Conservation (phyloP, 352 stramenopile species). For the Globisporangium takayamanum region DNA sequence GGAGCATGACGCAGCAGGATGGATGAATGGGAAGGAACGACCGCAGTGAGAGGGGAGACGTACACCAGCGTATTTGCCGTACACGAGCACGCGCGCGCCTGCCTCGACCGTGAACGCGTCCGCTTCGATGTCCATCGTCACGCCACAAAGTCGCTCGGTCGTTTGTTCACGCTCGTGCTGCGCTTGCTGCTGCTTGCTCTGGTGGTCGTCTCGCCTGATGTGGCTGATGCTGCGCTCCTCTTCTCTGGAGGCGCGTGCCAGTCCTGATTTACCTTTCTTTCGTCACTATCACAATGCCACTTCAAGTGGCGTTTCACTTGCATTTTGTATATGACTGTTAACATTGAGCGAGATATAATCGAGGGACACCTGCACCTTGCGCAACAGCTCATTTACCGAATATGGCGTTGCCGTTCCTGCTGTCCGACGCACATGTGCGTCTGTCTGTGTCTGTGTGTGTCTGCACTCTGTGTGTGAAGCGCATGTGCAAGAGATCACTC, state of each 20-base stretch:
- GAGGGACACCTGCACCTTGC: neutral
- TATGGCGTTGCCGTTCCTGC: constrained; percentile 9
- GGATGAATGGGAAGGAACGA: neutral
- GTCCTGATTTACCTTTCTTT: neutral
- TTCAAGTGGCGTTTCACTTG: neutral
- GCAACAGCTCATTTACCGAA: neutral
- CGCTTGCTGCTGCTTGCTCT: neutral
- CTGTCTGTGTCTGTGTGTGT: neutral
- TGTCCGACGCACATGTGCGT: constrained; percentile 21
- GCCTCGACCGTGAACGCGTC: constrained; percentile 26
- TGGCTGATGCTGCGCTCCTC: neutral
- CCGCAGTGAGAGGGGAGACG: constrained; percentile 10
- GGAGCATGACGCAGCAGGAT: neutral
- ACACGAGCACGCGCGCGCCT: constrained; percentile 60
- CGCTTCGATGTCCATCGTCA: constrained; percentile 22
- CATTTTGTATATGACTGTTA: neutral
- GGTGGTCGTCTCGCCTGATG: neutral
- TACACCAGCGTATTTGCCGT: constrained; percentile 75
- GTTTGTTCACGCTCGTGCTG: neutral
- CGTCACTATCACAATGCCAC: neutral
- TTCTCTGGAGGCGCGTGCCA: constrained; percentile 1
- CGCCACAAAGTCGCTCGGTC: neutral
- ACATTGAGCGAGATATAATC: neutral
- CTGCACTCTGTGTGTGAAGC: neutral
- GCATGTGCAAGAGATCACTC: neutral